These are phyloP conservation scores for Heliamphora pulchella DNA, from an alignment of 179 eudicot genomes.

Conservation along the genomic window DNA sequence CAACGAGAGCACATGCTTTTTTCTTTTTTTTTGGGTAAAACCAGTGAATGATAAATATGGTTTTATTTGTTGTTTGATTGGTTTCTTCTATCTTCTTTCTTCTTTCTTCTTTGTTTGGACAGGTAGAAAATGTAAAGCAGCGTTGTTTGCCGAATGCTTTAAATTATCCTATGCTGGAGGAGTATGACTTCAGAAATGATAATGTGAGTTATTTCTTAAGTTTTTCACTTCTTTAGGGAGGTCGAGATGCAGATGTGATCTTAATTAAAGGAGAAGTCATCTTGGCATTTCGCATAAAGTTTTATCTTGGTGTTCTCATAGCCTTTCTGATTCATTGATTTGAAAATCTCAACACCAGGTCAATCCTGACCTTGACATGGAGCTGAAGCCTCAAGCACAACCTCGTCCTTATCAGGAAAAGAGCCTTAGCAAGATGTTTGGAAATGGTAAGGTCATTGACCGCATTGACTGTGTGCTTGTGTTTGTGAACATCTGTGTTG, in stretches of 20 bases:
- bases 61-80: background rate
- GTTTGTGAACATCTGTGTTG: background rate
- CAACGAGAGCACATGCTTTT: background rate
- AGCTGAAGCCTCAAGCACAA: constrained; percentile 95
- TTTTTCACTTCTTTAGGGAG: background rate
- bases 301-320: background rate
- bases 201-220: constrained; percentile 45
- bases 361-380: constrained; percentile 97
- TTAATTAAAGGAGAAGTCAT: background rate
- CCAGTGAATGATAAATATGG: background rate
- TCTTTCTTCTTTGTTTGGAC: constrained; percentile 15
- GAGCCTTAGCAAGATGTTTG: constrained; percentile 99
- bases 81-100: background rate
- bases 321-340: constrained; percentile 1
- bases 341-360: constrained; percentile 36
- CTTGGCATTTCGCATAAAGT: background rate
- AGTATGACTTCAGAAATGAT: constrained; percentile 94
- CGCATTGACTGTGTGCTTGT: background rate
- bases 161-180: constrained; percentile 98
- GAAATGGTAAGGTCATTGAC: constrained; percentile 61
- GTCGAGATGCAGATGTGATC: constrained; percentile 1
- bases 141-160: constrained; percentile 90
- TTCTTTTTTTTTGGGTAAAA: background rate
- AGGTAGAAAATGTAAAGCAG: constrained; percentile 98
- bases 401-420: constrained; percentile 97